phyloP scores from a whole-genome alignment of 2,329 filamentous ascomycete genomes.

The Ophiostoma montium region DNA sequence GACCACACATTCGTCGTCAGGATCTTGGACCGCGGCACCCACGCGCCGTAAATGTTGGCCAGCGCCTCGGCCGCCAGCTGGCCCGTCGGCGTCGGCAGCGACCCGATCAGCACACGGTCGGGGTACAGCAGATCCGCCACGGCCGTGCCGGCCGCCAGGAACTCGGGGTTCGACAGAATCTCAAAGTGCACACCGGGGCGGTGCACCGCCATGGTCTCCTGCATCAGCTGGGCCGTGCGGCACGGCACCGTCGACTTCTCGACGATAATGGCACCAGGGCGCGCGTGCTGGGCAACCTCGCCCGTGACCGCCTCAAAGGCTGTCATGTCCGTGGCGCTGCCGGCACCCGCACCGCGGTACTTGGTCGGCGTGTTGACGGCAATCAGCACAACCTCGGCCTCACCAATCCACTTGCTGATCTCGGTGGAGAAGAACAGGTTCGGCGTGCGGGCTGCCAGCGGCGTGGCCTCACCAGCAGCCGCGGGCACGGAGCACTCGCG shows the following conservation, averaged over 20 bases:
- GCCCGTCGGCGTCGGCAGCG: slow-evolving; percentile 43
- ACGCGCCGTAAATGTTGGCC: slow-evolving; percentile 51
- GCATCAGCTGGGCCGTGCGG: slow-evolving; percentile 55
- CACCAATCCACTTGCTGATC: slow-evolving; percentile 43
- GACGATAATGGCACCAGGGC: slow-evolving; percentile 56
- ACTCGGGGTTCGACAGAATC: slow-evolving; percentile 70
- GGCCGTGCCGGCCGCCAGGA: slow-evolving; percentile 64
- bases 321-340: slow-evolving; percentile 57
- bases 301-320: slow-evolving; percentile 56
- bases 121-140: slow-evolving; percentile 56
- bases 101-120: slow-evolving; percentile 64
- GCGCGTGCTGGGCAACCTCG: slow-evolving; percentile 52
- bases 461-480: slow-evolving; percentile 21
- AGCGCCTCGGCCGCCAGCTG: slow-evolving; percentile 48
- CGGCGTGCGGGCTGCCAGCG: slow-evolving; percentile 32
- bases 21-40: slow-evolving; percentile 55
- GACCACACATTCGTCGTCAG: slow-evolving; percentile 63
- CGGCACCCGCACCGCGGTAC: slow-evolving; percentile 52
- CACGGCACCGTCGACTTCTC: slow-evolving; percentile 75
- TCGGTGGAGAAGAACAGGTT: slow-evolving; percentile 66
- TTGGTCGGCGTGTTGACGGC: slow-evolving; percentile 73
- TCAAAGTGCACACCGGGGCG: slow-evolving; percentile 55
- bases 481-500: slow-evolving; percentile 26
- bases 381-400: slow-evolving; percentile 61
- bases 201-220: slow-evolving; percentile 46